Conservation (phyloP, 2,329 filamentous ascomycete species). For the Amauroascus verrucosus region DNA sequence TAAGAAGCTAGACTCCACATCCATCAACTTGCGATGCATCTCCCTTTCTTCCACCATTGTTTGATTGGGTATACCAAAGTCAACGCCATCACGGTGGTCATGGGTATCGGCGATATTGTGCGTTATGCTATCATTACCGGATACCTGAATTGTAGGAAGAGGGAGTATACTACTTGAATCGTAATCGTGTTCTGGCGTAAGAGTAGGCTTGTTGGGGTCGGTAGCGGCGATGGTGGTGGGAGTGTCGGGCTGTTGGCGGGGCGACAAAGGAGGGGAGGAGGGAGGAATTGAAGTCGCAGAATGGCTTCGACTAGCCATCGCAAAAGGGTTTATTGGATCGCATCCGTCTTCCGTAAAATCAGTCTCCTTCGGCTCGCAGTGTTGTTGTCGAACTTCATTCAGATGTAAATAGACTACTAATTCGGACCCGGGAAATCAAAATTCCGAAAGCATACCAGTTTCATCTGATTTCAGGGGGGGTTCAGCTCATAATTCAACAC, state of each 20-base stretch:
- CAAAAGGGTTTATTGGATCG: neutral
- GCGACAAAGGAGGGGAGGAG: constrained; percentile 12
- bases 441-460: neutral
- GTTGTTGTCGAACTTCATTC: neutral
- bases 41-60: constrained; percentile 46
- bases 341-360: neutral
- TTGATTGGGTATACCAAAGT: constrained; percentile 25
- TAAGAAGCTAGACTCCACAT: constrained; percentile 54
- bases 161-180: constrained; percentile 14
- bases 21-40: constrained; percentile 50
- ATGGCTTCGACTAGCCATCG: neutral
- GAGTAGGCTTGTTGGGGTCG: constrained; percentile 4
- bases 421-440: neutral
- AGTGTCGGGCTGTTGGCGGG: constrained; percentile 1
- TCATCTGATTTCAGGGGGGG: neutral
- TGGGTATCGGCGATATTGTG: constrained; percentile 12
- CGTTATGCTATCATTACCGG: constrained; percentile 12
- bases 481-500: too few species aligned
- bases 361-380: neutral
- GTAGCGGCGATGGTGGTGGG: neutral
- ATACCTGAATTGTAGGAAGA: constrained; percentile 11
- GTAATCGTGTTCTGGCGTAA: constrained; percentile 7
- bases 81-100: constrained; percentile 14
- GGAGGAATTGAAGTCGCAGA: constrained; percentile 5
- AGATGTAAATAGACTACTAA: neutral